These are phyloP conservation scores for Pestalotiopsis fici DNA, from an alignment of 2,329 filamentous ascomycete genomes.

Conservation along the genomic window DNA sequence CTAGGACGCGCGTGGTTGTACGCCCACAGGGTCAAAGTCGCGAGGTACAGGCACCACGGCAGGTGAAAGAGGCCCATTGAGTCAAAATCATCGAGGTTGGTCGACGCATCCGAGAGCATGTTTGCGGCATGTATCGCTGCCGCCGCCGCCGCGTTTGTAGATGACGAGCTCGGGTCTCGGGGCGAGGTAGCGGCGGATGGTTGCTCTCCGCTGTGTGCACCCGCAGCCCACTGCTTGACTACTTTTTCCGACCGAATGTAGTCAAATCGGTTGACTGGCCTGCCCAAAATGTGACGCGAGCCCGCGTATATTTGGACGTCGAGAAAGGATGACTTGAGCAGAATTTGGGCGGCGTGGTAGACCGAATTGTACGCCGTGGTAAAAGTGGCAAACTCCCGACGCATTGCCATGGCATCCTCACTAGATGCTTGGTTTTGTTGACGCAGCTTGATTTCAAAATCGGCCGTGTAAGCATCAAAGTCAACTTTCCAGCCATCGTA, in stretches of 20 bases:
- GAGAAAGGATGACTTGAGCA: conserved; percentile 58
- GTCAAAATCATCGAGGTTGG: conserved; percentile 50
- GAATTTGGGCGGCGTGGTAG: conserved; percentile 59
- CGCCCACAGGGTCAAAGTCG: conserved; percentile 58
- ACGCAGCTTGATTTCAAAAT: conserved; percentile 23
- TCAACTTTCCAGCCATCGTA: conserved; percentile 61
- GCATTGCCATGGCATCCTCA: conserved; percentile 21
- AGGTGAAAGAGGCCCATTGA: conserved; percentile 59
- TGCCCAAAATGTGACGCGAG: conserved; percentile 58
- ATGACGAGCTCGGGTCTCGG: neutral
- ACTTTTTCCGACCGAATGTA: conserved; percentile 49
- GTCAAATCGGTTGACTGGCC: conserved; percentile 50
- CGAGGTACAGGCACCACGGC: conserved; percentile 63
- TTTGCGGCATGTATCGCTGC: conserved; percentile 56
- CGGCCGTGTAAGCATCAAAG: conserved; percentile 52
- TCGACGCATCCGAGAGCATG: conserved; percentile 50
- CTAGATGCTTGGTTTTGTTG: conserved; percentile 22
- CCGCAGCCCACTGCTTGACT: conserved; percentile 48
- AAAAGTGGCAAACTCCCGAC: conserved; percentile 45
- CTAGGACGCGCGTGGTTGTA: conserved; percentile 46
- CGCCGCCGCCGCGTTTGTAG: conserved; percentile 32
- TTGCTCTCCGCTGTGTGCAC: neutral
- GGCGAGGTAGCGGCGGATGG: neutral
- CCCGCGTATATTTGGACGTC: conserved; percentile 65
- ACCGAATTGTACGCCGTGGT: conserved; percentile 53